Percentiles rank a stretch among this genome's conserved stretches.
phyloP scores from a whole-genome alignment of 495 filamentous ascomycete species.

The Trichocladium antarcticum region DNA sequence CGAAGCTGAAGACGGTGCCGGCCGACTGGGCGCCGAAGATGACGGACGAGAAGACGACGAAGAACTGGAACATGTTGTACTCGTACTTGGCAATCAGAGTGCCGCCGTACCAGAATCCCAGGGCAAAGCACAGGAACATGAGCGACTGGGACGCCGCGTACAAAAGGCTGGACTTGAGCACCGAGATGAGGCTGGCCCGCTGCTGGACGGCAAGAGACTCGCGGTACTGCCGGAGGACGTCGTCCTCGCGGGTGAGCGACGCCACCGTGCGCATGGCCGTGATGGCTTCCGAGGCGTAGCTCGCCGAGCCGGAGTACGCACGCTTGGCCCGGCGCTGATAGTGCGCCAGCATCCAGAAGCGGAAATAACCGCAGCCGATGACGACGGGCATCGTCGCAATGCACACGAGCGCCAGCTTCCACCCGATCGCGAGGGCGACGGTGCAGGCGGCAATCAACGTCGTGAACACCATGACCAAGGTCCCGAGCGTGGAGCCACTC shows the following conservation, averaged over 20 bases:
- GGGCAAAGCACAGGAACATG: conserved; percentile 69
- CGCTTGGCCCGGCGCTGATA: conserved; percentile 65
- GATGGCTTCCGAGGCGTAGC: conserved; percentile 81
- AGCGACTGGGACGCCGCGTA: conserved; percentile 74
- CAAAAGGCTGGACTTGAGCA: conserved; percentile 35
- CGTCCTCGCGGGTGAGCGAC: conserved; percentile 46
- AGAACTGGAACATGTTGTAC: conserved; percentile 69
- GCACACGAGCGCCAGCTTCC: conserved; percentile 86
- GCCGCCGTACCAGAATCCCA: conserved; percentile 78
- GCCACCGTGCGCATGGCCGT: conserved; percentile 85
- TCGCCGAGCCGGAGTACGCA: conserved; percentile 63
- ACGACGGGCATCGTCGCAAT: conserved; percentile 70
- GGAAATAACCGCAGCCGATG: conserved; percentile 73
- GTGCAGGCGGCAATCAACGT: conserved; percentile 59
- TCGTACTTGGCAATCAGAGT: conserved; percentile 59
- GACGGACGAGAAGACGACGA: conserved; percentile 58
- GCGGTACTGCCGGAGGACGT: conserved; percentile 62
- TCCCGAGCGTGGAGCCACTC: conserved; percentile 69
- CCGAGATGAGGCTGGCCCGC: conserved; percentile 23
- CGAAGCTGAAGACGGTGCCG: conserved; percentile 30
- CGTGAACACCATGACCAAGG: conserved; percentile 62
- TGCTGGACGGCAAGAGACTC: conserved; percentile 22
- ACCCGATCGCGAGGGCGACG: conserved; percentile 60
- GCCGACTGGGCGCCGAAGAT: conserved; percentile 33
- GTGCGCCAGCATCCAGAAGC: conserved; percentile 57